Evolutionary conservation across 2,329 filamentous ascomycete genomes (phyloP).

Genomic region (Fusarium camptoceras): DNA sequence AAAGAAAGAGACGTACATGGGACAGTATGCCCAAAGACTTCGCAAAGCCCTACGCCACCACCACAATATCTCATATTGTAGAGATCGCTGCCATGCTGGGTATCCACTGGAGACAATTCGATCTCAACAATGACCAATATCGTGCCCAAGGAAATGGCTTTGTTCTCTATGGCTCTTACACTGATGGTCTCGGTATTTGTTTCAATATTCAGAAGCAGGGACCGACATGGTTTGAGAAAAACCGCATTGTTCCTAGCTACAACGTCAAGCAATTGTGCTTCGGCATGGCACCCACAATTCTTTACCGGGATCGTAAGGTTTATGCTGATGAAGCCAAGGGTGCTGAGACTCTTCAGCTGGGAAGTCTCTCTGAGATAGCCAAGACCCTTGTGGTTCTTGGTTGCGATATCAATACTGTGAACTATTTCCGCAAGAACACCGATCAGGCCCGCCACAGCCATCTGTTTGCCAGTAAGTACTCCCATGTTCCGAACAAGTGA

Average conservation of each 20-base stretch:
- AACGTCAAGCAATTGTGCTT: slow-evolving; percentile 56
- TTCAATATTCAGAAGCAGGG: slow-evolving; percentile 55
- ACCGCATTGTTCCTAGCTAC: slow-evolving; percentile 52
- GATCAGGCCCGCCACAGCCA: slow-evolving; percentile 34
- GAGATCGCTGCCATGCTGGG: slow-evolving; percentile 54
- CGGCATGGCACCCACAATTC: slow-evolving; percentile 56
- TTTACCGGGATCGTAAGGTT: slow-evolving; percentile 41
- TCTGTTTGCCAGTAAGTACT: slow-evolving; percentile 36
- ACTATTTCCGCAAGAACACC: slow-evolving; percentile 44
- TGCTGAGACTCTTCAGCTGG: slow-evolving; percentile 48
- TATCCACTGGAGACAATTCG: slow-evolving; percentile 57
- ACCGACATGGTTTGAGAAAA: slow-evolving; percentile 50
- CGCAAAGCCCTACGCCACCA: slow-evolving; percentile 51
- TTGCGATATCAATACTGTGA: slow-evolving; percentile 51
- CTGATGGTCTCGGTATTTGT: slow-evolving; percentile 54
- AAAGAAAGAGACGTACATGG: slow-evolving; percentile 40
- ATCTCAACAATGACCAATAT: slow-evolving; percentile 52
- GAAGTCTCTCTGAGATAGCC: slow-evolving; percentile 50
- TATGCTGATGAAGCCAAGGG: slow-evolving; percentile 40
- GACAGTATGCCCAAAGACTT: slow-evolving; percentile 42
- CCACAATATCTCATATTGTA: slow-evolving; percentile 52
- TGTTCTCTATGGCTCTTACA: slow-evolving; percentile 48
- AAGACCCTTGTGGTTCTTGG: slow-evolving; percentile 55
- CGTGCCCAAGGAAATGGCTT: slow-evolving; percentile 54
- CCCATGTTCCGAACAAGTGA: accelerated